A percentile compares a stretch with the other conserved stretches of the same genome.
These are phyloP conservation scores for Ustilago bromivora DNA, from an alignment of 1,284 basidiomycete species.

Conservation along the genomic window DNA sequence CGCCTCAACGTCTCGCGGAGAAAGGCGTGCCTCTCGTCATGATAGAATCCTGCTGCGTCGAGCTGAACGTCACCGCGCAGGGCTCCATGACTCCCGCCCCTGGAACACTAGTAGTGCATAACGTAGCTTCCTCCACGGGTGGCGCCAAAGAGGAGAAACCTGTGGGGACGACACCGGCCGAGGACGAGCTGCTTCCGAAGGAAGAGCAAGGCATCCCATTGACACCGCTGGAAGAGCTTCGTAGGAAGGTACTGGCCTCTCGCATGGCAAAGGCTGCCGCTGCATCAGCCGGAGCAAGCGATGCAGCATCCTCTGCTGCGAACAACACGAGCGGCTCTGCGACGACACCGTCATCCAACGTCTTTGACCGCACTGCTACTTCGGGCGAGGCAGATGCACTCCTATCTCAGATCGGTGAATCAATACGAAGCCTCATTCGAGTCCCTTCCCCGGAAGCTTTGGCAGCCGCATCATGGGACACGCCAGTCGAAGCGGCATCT, in stretches of 20 bases:
- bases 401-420: conserved; percentile 32
- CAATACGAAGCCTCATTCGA: conserved; percentile 27
- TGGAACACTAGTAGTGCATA: not conserved
- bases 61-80: conserved; percentile 19
- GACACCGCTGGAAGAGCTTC: conserved; percentile 38
- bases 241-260: conserved; percentile 38
- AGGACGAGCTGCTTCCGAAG: conserved; percentile 26
- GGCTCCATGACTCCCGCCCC: not conserved
- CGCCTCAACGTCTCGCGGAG: conserved; percentile 24
- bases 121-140: not conserved
- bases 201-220: conserved; percentile 21
- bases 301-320: not conserved
- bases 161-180: conserved; percentile 28
- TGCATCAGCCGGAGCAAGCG: not conserved
- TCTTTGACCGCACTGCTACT: conserved; percentile 29
- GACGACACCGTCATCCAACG: conserved; percentile 6
- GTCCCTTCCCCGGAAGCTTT: not conserved
- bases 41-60: conserved; percentile 33
- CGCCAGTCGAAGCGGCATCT: not conserved
- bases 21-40: conserved; percentile 21
- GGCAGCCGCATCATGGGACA: not conserved
- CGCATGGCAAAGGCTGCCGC: conserved; percentile 30
- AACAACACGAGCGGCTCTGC: not conserved
- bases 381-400: conserved; percentile 36
- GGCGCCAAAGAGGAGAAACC: not conserved